These are phyloP conservation scores for Entrophospora sp. DNA, from an alignment of 192 early-diverging fungal genomes.

Conservation along the genomic window DNA sequence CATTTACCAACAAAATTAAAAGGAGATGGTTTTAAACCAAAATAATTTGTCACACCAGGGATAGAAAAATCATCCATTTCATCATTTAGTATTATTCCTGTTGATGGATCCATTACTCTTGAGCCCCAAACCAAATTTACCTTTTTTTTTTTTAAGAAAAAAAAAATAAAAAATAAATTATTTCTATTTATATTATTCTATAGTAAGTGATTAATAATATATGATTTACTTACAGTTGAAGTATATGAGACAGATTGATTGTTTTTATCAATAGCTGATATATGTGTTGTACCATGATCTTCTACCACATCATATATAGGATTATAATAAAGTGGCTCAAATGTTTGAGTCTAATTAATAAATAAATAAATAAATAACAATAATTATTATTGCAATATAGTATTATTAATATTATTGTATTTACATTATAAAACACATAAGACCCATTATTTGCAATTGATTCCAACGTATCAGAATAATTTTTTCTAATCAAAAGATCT, in stretches of 20 bases:
- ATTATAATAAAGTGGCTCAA: slow-evolving; percentile 65
- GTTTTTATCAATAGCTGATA: slow-evolving; percentile 68
- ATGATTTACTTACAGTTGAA: slow-evolving; percentile 47
- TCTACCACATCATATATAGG: slow-evolving; percentile 67
- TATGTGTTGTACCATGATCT: slow-evolving; percentile 86
- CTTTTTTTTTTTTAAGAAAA: not conserved
- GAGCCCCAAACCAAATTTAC: slow-evolving; percentile 87
- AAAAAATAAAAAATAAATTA: not conserved
- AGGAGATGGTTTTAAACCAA: slow-evolving; percentile 76
- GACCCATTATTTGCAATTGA: slow-evolving; percentile 53
- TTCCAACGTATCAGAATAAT: slow-evolving; percentile 54
- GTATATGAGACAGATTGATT: slow-evolving; percentile 78
- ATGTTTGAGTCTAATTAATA: slow-evolving; percentile 39
- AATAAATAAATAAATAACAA: not conserved
- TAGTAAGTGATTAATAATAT: not conserved
- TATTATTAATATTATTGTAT: not conserved
- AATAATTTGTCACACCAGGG: slow-evolving; percentile 57
- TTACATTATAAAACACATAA: slow-evolving; percentile 45
- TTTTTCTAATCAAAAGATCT: slow-evolving; percentile 51
- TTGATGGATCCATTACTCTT: slow-evolving; percentile 72
- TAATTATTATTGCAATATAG: slow-evolving; percentile 28
- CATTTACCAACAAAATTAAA: slow-evolving; percentile 67
- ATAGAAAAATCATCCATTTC: slow-evolving; percentile 95
- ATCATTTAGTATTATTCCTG: slow-evolving; percentile 89
- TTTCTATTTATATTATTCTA: too few relatives aligned